Evolutionary conservation across 176 grass and related monocot genomes (phyloP).

Genomic region (Oropetium thomaeum): DNA sequence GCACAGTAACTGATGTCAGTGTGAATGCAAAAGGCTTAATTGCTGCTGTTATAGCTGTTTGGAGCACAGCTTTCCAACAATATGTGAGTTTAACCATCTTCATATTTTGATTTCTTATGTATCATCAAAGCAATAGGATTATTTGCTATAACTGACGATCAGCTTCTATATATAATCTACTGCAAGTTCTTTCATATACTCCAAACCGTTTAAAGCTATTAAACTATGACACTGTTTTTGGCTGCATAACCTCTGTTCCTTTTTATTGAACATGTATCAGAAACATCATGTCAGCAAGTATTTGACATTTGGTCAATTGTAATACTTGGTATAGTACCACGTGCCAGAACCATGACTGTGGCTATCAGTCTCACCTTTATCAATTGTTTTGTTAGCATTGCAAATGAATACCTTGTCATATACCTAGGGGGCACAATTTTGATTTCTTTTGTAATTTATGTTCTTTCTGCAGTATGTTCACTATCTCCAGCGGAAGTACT

Average conservation of each 20-base stretch:
- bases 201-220: neutral
- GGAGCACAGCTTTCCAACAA: constrained; percentile 94
- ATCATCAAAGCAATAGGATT: neutral
- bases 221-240: neutral
- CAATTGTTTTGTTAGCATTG: neutral
- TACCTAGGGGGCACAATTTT: neutral
- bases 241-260: neutral
- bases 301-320: neutral
- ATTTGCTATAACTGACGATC: neutral
- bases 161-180: neutral
- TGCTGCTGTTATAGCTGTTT: constrained; percentile 84
- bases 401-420: neutral
- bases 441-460: constrained; percentile 12
- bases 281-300: neutral
- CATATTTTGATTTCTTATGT: neutral
- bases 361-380: no score
- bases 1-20: constrained; percentile 90
- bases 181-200: neutral
- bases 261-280: neutral
- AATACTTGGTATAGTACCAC: neutral
- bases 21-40: constrained; percentile 81
- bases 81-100: constrained; percentile 58
- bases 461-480: constrained; percentile 65
- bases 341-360: no score
- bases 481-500: constrained; percentile 74